Percentiles rank a stretch among this genome's conserved stretches.
Evolutionary conservation across 768 basidiomycete genomes (phyloP).

Genomic region (Gloeostereum incarnatum): DNA sequence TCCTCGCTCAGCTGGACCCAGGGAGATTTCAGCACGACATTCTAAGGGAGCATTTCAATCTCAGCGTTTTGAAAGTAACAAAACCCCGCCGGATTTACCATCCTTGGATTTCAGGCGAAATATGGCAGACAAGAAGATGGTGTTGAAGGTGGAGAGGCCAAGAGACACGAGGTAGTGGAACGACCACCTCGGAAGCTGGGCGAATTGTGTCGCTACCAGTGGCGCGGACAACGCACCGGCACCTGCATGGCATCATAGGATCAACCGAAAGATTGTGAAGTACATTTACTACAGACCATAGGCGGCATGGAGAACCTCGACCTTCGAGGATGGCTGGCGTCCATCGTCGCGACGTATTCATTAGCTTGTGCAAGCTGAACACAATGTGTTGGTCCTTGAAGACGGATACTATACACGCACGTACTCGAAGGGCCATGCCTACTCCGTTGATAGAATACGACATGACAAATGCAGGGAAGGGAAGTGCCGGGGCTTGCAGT

Average conservation of each 20-base stretch:
- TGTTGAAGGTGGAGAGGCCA: conserved; percentile 37
- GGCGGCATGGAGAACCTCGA: conserved; percentile 59
- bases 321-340: conserved; percentile 46
- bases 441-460: conserved; percentile 33
- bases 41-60: conserved; percentile 27
- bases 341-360: conserved; percentile 54
- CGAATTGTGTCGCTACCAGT: conserved; percentile 52
- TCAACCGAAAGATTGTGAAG: neutral
- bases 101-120: conserved; percentile 46
- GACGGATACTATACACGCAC: no score
- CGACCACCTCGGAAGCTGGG: conserved; percentile 36
- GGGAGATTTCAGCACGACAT: conserved; percentile 46
- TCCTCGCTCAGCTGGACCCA: conserved; percentile 26
- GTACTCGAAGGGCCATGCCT: conserved; percentile 33
- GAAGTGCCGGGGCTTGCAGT: conserved; percentile 45
- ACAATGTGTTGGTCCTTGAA: no score
- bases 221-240: conserved; percentile 40
- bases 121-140: conserved; percentile 27
- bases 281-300: conserved; percentile 33
- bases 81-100: conserved; percentile 17
- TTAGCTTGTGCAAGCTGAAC: conserved; percentile 71
- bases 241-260: conserved; percentile 21
- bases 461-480: conserved; percentile 55
- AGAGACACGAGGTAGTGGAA: conserved; percentile 48
- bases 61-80: neutral